A percentile compares a stretch with the other conserved stretches of the same genome.
phyloP scores from a whole-genome alignment of 176 grass and related monocot genomes.

The Hordeum marinum region DNA sequence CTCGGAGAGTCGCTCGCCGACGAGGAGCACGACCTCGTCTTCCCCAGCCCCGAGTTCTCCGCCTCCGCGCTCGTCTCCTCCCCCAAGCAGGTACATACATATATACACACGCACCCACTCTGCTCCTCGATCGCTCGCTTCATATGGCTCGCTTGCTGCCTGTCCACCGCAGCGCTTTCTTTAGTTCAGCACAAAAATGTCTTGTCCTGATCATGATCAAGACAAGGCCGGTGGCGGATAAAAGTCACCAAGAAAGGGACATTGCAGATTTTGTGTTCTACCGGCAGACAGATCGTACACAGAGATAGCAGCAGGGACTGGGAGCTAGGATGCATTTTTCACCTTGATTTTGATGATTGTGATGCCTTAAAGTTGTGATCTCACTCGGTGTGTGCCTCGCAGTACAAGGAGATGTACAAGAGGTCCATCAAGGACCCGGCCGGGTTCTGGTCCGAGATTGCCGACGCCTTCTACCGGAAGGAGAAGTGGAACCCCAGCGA shows the following conservation, averaged over 20 bases:
- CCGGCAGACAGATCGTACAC: not conserved
- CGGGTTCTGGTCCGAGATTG: conserved; percentile 86
- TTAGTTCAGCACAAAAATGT: not conserved
- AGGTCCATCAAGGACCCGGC: conserved; percentile 75
- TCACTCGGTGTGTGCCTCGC: not conserved
- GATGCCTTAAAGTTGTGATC: conserved; percentile 20
- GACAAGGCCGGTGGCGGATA: not conserved
- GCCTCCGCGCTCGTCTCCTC: conserved; percentile 75
- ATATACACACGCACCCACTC: too few species aligned
- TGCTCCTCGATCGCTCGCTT: not conserved
- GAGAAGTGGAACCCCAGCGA: conserved; percentile 82
- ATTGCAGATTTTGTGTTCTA: not conserved
- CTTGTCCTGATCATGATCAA: conserved; percentile 33
- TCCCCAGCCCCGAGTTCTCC: conserved; percentile 69
- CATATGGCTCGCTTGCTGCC: too few species aligned
- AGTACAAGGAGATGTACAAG: conserved; percentile 85
- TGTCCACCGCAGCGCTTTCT: not conserved
- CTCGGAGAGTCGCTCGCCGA: conserved; percentile 80
- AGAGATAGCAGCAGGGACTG: not conserved
- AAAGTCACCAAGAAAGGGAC: conserved; percentile 15
- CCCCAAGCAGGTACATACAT: conserved; percentile 47
- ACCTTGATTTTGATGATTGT: not conserved
- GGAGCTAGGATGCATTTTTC: not conserved
- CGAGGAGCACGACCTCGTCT: conserved; percentile 81
- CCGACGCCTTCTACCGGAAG: conserved; percentile 83